Evolutionary conservation across 2,329 filamentous ascomycete species (phyloP).

Genomic region (Pyricularia pennisetigena): DNA sequence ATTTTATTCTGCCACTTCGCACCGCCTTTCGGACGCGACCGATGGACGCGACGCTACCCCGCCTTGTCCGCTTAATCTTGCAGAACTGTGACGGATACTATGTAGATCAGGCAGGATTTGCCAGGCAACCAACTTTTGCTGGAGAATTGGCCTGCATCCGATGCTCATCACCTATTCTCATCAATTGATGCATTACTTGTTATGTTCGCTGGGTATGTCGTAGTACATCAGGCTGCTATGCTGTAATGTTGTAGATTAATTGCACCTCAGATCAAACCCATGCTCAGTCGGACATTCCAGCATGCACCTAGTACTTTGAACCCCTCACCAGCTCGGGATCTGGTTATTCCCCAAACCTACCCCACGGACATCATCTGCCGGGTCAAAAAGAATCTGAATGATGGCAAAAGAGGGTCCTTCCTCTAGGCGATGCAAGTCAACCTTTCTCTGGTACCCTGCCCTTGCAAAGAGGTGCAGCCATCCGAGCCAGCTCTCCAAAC

Average conservation of each 20-base stretch:
- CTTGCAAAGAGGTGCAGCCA: neutral
- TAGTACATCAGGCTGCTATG: no score
- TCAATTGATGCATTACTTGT: neutral
- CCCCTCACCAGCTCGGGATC: neutral
- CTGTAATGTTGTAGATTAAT: no score
- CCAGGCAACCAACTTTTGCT: neutral
- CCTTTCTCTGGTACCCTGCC: neutral
- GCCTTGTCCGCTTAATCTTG: no score
- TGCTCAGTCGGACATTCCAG: no score
- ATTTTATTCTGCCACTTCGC: neutral
- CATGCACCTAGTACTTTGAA: neutral
- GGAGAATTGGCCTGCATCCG: neutral
- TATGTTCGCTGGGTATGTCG: no score
- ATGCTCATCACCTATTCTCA: neutral
- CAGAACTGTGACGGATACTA: no score
- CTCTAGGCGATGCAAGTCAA: constrained; percentile 7
- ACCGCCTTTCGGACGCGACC: neutral
- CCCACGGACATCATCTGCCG: constrained; percentile 3
- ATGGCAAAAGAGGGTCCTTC: constrained; percentile 4
- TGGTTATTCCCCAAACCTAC: neutral
- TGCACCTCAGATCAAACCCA: no score
- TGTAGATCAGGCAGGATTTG: no score
- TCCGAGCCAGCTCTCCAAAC: constrained; percentile 3
- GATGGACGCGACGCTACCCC: no score
- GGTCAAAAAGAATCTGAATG: neutral